Evolutionary conservation across 495 filamentous ascomycete genomes (phyloP), one percentile per base, ranked within the genome.

Genomic region (Daldinia grandis): DNA sequence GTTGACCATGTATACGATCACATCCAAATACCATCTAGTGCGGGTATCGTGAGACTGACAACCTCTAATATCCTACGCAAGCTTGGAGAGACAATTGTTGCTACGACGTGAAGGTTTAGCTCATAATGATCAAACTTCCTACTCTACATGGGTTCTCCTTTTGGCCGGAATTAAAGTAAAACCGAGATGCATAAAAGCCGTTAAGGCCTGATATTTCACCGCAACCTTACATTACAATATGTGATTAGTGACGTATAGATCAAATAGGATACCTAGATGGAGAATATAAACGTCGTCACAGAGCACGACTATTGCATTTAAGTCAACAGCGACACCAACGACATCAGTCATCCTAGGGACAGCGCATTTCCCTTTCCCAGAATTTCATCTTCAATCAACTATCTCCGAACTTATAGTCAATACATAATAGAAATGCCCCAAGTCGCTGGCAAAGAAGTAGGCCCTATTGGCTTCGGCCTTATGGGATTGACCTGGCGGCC

Each of bases 401-500:
- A 27, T n/a, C 17, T 24, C 25, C 12, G 24, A 47, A 24, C 10
- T 3, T n/a, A 24, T 31, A 40, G 9, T n/a, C 7, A 54, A 10
- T 6, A 56, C 25, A 21, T 12, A 24, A 57, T 17, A n/a, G 57
- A 64, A n/a, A 87, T 86, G 83, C 79, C 83, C 75, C 79, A 82
- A 54, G 63, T 89, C 64, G 63, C 75, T 49, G 83, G 80, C 54
- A 83, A 84, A 60, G 74, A 82, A 69, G 79, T 87, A 50, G 87
- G 87, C 53, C 76, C 78, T 35, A 86, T 80, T 28, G 87, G 87
- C 67, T 87, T 81, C 66, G 87, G 87, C 69, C 78, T 89, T 28
- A 89, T 89, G 87, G 86, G 91, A 71, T 81, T 95, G 66, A 95
- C 92, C 59, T 94, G 91, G 92, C 83, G 89, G 17, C 71, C 82